Conservation (phyloP, 83 land plant genomes). For the Picea abies region DNA sequence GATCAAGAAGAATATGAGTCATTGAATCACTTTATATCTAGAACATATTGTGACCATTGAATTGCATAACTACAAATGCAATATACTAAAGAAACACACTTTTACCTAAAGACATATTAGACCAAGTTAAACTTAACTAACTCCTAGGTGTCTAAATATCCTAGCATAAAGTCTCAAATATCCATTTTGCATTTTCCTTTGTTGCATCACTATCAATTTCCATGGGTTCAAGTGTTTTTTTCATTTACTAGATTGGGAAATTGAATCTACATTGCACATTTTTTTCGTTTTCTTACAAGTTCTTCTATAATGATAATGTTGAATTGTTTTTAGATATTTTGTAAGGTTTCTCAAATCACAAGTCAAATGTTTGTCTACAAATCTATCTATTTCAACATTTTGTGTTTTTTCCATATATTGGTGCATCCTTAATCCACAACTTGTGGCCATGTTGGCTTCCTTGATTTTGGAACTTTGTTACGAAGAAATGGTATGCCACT, state of each 20-base stretch:
- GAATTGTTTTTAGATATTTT: too few species aligned
- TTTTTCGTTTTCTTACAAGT: not conserved
- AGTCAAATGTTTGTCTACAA: too few species aligned
- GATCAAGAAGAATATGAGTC: too few species aligned
- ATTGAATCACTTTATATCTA: too few species aligned
- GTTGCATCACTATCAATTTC: not conserved
- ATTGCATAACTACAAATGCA: too few species aligned
- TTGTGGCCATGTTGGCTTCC: too few species aligned
- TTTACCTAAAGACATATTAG: too few species aligned
- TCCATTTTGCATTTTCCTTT: not conserved
- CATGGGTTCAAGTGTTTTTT: not conserved
- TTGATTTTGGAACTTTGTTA: not conserved
- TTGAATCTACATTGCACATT: not conserved
- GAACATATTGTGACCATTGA: too few species aligned
- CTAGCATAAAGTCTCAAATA: not conserved
- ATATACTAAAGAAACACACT: too few species aligned
- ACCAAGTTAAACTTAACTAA: too few species aligned
- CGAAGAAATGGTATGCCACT: not conserved
- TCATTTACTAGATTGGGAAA: not conserved
- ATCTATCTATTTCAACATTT: not conserved
- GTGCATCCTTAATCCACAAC: not conserved
- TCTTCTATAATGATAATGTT: not conserved
- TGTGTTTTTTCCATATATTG: not conserved
- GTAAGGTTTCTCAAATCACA: too few species aligned
- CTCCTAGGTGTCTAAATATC: not conserved